Evolutionary conservation across 306 rosid genomes (phyloP).

Genomic region (Pterocarpus macrocarpus): DNA sequence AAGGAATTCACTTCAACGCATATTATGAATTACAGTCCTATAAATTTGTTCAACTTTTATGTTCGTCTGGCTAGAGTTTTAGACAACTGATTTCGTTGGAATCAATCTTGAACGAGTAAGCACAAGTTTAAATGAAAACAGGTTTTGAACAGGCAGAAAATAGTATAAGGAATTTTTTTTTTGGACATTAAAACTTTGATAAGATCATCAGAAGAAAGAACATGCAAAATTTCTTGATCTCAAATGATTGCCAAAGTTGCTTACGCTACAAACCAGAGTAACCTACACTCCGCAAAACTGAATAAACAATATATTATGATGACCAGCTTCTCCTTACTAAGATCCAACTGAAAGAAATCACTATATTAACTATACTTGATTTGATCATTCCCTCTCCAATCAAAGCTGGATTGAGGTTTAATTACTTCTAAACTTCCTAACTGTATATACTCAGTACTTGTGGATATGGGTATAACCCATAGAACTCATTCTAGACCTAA

Average conservation of each 20-base stretch:
- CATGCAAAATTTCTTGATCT: slow-evolving; percentile 51
- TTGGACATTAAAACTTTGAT: slow-evolving; percentile 24
- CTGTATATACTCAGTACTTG: slow-evolving; percentile 58
- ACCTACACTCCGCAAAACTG: slow-evolving; percentile 48
- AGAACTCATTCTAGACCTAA: slow-evolving; percentile 57
- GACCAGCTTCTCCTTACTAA: slow-evolving; percentile 42
- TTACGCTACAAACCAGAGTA: slow-evolving; percentile 37
- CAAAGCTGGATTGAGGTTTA: slow-evolving; percentile 48
- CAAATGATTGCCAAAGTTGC: too few relatives aligned
- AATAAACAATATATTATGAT: slow-evolving; percentile 47
- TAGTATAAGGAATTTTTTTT: not conserved
- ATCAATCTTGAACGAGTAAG: not conserved
- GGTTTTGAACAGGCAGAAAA: not conserved
- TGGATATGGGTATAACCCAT: slow-evolving; percentile 57
- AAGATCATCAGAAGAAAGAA: slow-evolving; percentile 39
- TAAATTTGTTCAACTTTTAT: not conserved
- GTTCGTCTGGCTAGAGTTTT: not conserved
- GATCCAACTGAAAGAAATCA: slow-evolving; percentile 42
- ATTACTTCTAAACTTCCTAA: slow-evolving; percentile 52
- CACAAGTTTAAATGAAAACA: not conserved
- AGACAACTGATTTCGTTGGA: not conserved
- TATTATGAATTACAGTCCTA: too few relatives aligned
- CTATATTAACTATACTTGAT: slow-evolving; percentile 52
- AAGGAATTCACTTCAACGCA: too few relatives aligned
- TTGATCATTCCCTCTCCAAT: slow-evolving; percentile 35